phyloP scores from a whole-genome alignment of 768 basidiomycete genomes.

The Pisolithus marmoratus region DNA sequence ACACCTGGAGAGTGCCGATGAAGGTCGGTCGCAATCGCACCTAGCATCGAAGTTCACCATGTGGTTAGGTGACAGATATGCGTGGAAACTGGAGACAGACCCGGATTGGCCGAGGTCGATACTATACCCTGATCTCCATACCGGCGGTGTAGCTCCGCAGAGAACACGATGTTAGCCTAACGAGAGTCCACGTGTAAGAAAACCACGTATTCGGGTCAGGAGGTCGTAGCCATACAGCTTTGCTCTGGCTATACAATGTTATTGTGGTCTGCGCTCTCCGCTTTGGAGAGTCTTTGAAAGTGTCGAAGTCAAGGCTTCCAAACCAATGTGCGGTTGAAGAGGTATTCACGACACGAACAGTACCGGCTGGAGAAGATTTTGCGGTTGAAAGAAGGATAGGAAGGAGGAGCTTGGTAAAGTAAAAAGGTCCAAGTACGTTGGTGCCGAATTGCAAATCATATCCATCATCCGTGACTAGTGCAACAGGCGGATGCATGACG shows the following conservation, averaged over 20 bases:
- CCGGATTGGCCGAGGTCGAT: conserved; percentile 39
- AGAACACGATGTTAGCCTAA: conserved; percentile 41
- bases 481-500: conserved; percentile 19
- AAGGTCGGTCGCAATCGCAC: conserved; percentile 18
- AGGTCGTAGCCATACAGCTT: conserved; percentile 17
- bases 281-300: conserved; percentile 32
- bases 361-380: conserved; percentile 15
- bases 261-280: conserved; percentile 20
- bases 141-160: conserved; percentile 37
- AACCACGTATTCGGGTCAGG: not conserved
- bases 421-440: conserved; percentile 23
- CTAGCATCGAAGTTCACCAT: not conserved
- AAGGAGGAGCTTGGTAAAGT: conserved; percentile 29
- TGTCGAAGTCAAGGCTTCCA: conserved; percentile 29
- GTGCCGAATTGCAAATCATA: conserved; percentile 34
- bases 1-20: conserved; percentile 8
- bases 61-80: too few relatives aligned
- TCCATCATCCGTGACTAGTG: conserved; percentile 16
- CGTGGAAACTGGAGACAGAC: conserved; percentile 10
- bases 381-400: conserved; percentile 20
- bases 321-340: conserved; percentile 15
- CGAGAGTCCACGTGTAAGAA: not conserved
- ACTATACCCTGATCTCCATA: conserved; percentile 41
- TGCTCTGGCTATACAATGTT: conserved; percentile 30
- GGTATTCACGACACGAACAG: conserved; percentile 29